Percentiles rank a stretch among this genome's conserved stretches.
phyloP scores from a whole-genome alignment of 2,329 filamentous ascomycete genomes.

The Arthrobotrys iridis region DNA sequence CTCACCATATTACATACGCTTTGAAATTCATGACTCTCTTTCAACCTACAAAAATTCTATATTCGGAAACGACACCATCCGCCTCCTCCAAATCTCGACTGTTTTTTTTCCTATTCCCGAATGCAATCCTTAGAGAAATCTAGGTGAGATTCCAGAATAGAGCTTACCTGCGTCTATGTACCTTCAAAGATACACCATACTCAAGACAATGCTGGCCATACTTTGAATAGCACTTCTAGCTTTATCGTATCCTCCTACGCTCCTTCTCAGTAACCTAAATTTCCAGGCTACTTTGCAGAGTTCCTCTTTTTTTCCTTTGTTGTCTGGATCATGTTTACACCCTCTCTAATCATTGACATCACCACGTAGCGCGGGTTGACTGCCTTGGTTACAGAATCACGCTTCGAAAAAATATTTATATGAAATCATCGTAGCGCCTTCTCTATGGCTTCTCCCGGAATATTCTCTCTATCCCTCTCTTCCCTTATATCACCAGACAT shows the following conservation, averaged over 20 bases:
- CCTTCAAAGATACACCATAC: constrained; percentile 8
- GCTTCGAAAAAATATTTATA: constrained; percentile 24
- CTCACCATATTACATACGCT: no score
- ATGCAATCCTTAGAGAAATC: neutral
- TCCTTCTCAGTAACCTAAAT: neutral
- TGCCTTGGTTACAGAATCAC: constrained; percentile 12
- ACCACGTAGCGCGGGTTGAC: constrained; percentile 10
- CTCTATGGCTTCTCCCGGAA: neutral
- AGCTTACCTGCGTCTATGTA: neutral
- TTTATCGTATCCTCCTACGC: neutral
- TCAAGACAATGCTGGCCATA: constrained; percentile 47
- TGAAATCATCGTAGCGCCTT: constrained; percentile 20
- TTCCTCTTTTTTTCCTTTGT: constrained; percentile 39
- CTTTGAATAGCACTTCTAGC: neutral
- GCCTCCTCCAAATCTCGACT: neutral
- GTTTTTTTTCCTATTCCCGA: neutral
- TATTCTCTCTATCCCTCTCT: constrained; percentile 7
- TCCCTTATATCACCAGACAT: constrained; percentile 50
- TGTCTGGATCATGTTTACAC: constrained; percentile 25
- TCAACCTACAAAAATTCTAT: neutral
- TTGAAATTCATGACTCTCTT: neutral
- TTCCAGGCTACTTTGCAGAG: neutral
- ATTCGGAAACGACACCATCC: neutral
- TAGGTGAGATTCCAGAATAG: neutral
- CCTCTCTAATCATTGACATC: constrained; percentile 1